Evolutionary conservation across 1,284 basidiomycete genomes (phyloP).

Genomic region (Rhodotorula sp.): DNA sequence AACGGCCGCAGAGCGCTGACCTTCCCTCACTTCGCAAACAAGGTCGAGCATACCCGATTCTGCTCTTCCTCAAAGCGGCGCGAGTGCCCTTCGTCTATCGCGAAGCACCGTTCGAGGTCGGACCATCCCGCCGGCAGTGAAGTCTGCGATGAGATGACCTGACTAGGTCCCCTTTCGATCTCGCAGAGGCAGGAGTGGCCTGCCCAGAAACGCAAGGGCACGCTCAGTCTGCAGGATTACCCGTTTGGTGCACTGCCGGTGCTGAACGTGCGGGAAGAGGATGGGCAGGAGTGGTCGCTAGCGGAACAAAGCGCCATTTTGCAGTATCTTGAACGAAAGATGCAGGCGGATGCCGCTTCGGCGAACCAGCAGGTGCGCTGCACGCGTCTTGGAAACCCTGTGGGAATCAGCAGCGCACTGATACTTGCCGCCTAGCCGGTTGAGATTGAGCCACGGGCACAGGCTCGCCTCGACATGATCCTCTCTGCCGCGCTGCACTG

Average conservation of each 20-base stretch:
- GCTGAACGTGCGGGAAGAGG: not conserved
- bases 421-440: too few species aligned
- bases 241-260: not conserved
- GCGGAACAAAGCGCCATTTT: conserved; percentile 14
- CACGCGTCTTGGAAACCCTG: too few species aligned
- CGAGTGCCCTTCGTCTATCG: not conserved
- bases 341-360: not conserved
- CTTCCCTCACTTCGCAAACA: not conserved
- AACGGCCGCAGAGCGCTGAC: not conserved
- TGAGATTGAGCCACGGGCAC: not conserved
- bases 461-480: conserved; percentile 1
- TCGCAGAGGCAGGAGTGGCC: not conserved
- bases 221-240: not conserved
- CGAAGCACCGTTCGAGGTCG: not conserved
- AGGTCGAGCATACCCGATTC: not conserved
- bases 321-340: conserved; percentile 6
- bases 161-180: not conserved
- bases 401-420: too few species aligned
- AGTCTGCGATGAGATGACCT: not conserved
- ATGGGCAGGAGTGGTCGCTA: not conserved
- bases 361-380: not conserved
- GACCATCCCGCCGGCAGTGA: not conserved
- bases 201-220: not conserved
- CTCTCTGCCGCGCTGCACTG: not conserved
- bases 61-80: not conserved